These are phyloP conservation scores for Aspergillus baeticus DNA, from an alignment of 495 filamentous ascomycete genomes.

Conservation along the genomic window DNA sequence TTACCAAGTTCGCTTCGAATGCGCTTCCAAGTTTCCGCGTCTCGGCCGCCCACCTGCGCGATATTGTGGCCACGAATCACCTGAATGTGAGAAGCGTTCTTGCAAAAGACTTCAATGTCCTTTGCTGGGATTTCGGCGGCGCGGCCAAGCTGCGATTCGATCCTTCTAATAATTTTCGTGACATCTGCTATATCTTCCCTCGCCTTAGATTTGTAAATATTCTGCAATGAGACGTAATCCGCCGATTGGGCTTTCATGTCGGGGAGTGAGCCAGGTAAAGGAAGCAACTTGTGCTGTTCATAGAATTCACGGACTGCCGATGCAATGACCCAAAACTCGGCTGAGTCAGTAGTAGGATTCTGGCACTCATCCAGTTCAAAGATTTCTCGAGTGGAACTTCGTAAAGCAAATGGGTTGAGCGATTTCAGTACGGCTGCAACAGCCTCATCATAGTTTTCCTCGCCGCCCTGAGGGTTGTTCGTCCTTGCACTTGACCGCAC, in stretches of 20 bases:
- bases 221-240: conserved; percentile 90
- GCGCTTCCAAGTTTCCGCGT: conserved; percentile 30
- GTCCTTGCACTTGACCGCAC: conserved; percentile 66
- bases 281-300: conserved; percentile 64
- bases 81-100: conserved; percentile 91
- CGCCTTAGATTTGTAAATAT: conserved; percentile 89
- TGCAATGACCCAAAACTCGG: conserved; percentile 87
- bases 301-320: conserved; percentile 77
- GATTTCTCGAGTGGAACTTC: conserved; percentile 69
- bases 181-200: conserved; percentile 79
- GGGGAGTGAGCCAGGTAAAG: conserved; percentile 82
- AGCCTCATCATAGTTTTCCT: conserved; percentile 98
- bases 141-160: conserved; percentile 53
- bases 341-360: conserved; percentile 39
- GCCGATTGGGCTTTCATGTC: conserved; percentile 97
- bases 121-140: conserved; percentile 58
- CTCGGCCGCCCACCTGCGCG: conserved; percentile 40
- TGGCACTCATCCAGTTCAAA: conserved; percentile 66
- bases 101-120: conserved; percentile 93
- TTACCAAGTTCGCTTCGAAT: conserved; percentile 35
- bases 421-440: conserved; percentile 83
- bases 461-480: conserved; percentile 78
- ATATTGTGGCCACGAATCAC: conserved; percentile 67
- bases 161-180: conserved; percentile 59
- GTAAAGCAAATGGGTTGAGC: conserved; percentile 63